Evolutionary conservation across 2,329 filamentous ascomycete species (phyloP).

Genomic region (Neurospora sp.): DNA sequence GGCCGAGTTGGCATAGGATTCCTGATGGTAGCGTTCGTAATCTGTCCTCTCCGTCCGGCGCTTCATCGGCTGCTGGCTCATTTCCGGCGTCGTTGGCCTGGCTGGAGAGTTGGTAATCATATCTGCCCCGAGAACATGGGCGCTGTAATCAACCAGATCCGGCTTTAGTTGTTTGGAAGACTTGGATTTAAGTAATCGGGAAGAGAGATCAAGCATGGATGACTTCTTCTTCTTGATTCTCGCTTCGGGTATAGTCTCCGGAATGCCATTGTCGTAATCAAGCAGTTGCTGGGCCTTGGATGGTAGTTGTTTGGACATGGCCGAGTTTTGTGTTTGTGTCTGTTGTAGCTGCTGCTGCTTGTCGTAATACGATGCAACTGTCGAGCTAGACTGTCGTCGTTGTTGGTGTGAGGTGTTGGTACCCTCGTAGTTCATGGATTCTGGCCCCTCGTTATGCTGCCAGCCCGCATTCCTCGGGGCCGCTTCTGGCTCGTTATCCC

Average conservation of each 20-base stretch:
- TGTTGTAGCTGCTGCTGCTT: slow-evolving; percentile 45
- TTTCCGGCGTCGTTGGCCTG: slow-evolving; percentile 26
- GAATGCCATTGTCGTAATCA: slow-evolving; percentile 31
- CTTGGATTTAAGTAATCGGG: slow-evolving; percentile 27
- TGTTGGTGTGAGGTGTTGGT: slow-evolving; percentile 33
- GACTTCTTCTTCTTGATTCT: slow-evolving; percentile 36
- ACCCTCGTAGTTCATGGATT: slow-evolving; percentile 16
- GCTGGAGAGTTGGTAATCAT: slow-evolving; percentile 33
- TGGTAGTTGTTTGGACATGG: slow-evolving; percentile 46
- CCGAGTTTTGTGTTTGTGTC: slow-evolving; percentile 47
- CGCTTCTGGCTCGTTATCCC: slow-evolving; percentile 36
- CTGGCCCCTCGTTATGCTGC: slow-evolving; percentile 28
- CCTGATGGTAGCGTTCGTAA: slow-evolving; percentile 50
- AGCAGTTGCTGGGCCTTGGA: slow-evolving; percentile 36
- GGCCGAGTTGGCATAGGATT: slow-evolving; percentile 37
- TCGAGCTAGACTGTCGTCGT: slow-evolving; percentile 42
- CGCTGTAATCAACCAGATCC: slow-evolving; percentile 11
- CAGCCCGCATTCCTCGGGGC: neutral
- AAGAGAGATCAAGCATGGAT: slow-evolving; percentile 37
- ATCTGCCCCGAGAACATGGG: slow-evolving; percentile 27
- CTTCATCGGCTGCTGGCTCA: slow-evolving; percentile 19
- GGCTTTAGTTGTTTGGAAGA: slow-evolving; percentile 23
- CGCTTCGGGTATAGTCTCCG: slow-evolving; percentile 13
- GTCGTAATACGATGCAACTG: slow-evolving; percentile 48
- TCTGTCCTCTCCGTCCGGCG: slow-evolving; percentile 21